Percentiles rank a stretch among this genome's conserved stretches.
phyloP scores from a whole-genome alignment of 139 green algal genomes.

The Coelastrella sp. region DNA sequence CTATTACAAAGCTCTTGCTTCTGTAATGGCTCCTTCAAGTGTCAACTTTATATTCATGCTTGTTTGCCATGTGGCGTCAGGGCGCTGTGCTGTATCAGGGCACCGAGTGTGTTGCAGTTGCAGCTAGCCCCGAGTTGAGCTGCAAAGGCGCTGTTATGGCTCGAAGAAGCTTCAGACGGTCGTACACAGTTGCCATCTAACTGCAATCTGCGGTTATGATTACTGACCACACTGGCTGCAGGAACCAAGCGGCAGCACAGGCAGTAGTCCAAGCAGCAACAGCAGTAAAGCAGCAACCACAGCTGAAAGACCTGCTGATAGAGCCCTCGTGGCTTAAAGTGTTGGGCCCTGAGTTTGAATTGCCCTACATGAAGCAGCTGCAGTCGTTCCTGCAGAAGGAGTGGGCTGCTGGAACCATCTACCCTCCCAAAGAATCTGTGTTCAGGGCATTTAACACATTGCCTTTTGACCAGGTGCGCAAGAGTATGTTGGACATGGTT shows the following conservation, averaged over 20 bases:
- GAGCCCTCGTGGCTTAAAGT: constrained; percentile 71
- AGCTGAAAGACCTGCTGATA: constrained; percentile 70
- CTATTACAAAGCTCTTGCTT: background rate
- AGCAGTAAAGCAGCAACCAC: background rate
- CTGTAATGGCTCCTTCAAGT: too few relatives aligned
- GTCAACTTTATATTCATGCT: too few relatives aligned
- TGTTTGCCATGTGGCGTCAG: too few relatives aligned
- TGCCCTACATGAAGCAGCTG: constrained; percentile 68
- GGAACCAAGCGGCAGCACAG: constrained; percentile 25
- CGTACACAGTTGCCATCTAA: background rate
- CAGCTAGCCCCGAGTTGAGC: too few relatives aligned
- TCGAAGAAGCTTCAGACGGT: too few relatives aligned
- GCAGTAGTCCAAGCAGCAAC: constrained; percentile 26
- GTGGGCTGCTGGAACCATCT: constrained; percentile 80
- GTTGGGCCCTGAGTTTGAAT: constrained; percentile 66
- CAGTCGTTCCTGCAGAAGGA: constrained; percentile 77
- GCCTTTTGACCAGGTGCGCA: constrained; percentile 66
- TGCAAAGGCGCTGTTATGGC: too few relatives aligned
- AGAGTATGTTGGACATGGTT: background rate
- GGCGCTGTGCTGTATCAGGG: too few relatives aligned
- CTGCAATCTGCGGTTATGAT: too few relatives aligned
- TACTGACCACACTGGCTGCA: background rate
- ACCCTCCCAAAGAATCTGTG: constrained; percentile 79
- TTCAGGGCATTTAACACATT: constrained; percentile 85
- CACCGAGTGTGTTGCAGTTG: too few relatives aligned